Evolutionary conservation across 2,329 filamentous ascomycete genomes (phyloP), one percentile per base, ranked within the genome.

Genomic region (Didymella pinodella): DNA sequence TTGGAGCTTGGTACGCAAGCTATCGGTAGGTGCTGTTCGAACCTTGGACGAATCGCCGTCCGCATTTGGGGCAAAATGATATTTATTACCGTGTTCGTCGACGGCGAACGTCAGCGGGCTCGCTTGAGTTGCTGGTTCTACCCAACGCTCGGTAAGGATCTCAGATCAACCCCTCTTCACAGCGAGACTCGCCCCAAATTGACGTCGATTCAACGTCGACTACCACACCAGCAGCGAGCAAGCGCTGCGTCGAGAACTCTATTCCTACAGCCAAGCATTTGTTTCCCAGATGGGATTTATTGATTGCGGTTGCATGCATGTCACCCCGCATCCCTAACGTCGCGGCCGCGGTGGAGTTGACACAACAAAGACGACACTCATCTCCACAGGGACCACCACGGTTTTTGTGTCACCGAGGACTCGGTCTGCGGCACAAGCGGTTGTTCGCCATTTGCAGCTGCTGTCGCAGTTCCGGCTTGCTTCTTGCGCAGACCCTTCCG

Each of bases 321-420:
- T 49, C 40, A 32, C 40, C 45, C 38, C 56, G 40, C 56, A 46
- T 50, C 38, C 26, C 43, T 57, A 38, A 52, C 52, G 45, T 36
- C 48, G 49, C 52, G 57, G 60, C 31, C 54, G 61, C 53, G 58
- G 61, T 57, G 25, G 49, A 54, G 43, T 59, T 58, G 54, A 56
- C 36, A 62, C 59, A 52, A 44, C 55, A 57, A 32, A 25, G 45
- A 34, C 20, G 48, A 61, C 48, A 49, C 52, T 75, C 68, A 77
- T 57, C 69, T 63, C 75, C 73, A 76, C 28, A 75, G 46, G 57
- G 61, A 67, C 74, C 74, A 76, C 72, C 70, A 75, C 57, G 73
- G 48, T 52, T 68, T 73, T 54, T 70, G 68, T 66, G 64, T 49
- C 41, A 67, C 67, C 63, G 59, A 57, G 41, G 63, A 53, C 31